Percentiles rank a stretch among this genome's conserved stretches.
Evolutionary conservation across 805 yeast species (phyloP).

Genomic region (Wickerhamiella cacticola): DNA sequence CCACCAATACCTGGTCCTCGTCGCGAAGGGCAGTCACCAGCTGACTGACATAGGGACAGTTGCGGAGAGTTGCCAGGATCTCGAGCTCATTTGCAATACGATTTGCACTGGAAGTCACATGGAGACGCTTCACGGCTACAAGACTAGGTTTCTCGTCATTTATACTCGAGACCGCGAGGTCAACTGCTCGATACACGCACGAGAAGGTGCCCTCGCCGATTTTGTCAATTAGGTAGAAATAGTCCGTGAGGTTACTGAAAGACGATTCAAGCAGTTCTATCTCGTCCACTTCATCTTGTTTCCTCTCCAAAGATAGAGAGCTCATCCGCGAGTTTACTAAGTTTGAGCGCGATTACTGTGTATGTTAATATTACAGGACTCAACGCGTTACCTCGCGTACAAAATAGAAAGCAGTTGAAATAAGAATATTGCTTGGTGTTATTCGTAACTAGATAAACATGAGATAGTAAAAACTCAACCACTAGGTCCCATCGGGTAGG

Average conservation of each 20-base stretch:
- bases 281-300: conserved; percentile 27
- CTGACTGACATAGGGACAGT: conserved; percentile 67
- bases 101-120: conserved; percentile 89
- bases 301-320: not conserved
- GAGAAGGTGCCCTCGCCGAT: conserved; percentile 60
- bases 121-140: conserved; percentile 87
- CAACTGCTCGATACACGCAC: conserved; percentile 51
- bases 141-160: conserved; percentile 28
- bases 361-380: no score
- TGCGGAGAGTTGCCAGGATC: conserved; percentile 35
- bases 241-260: conserved; percentile 41
- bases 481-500: no score
- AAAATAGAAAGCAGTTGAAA: no score
- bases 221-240: conserved; percentile 43
- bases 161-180: conserved; percentile 25
- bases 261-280: conserved; percentile 26
- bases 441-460: no score
- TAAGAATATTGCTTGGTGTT: no score
- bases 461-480: no score
- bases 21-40: conserved; percentile 73
- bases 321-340: not conserved
- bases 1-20: conserved; percentile 88
- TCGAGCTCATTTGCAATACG: conserved; percentile 82
- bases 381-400: no score
- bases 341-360: not conserved